phyloP scores from a whole-genome alignment of 2,329 filamentous ascomycete species.

The Penicillium sp. region DNA sequence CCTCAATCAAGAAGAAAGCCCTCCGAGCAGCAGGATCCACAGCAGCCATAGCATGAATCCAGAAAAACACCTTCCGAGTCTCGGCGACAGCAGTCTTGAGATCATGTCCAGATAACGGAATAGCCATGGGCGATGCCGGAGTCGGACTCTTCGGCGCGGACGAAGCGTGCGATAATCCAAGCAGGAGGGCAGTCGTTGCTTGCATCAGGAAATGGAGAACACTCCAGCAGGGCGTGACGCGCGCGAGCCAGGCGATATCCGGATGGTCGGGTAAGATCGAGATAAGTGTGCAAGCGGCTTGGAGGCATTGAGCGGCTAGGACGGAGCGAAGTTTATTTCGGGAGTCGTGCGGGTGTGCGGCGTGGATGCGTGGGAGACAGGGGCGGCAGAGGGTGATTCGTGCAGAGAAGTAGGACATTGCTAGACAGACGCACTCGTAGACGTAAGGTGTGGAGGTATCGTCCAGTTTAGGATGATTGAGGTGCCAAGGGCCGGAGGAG shows the following conservation, averaged over 20 bases:
- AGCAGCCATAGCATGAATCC: constrained; percentile 36
- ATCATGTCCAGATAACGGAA: constrained; percentile 23
- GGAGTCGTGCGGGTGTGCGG: background rate
- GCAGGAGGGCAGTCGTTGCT: constrained; percentile 40
- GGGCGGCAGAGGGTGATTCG: constrained; percentile 43
- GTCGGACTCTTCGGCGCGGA: background rate
- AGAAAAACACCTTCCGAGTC: constrained; percentile 38
- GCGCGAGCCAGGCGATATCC: constrained; percentile 34
- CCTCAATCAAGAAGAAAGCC: constrained; percentile 37
- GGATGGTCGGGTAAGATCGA: constrained; percentile 38
- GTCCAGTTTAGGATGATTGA: constrained; percentile 17
- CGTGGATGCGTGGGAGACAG: constrained; percentile 38
- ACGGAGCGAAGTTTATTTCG: constrained; percentile 15
- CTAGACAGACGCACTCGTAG: constrained; percentile 37
- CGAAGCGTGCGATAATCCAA: constrained; percentile 33
- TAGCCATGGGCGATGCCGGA: constrained; percentile 3
- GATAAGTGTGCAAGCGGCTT: constrained; percentile 38
- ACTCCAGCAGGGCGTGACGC: constrained; percentile 42
- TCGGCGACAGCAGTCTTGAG: constrained; percentile 24
- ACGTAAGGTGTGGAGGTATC: constrained; percentile 14
- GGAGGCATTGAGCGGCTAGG: constrained; percentile 38
- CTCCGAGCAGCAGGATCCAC: constrained; percentile 32
- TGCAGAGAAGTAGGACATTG: constrained; percentile 43
- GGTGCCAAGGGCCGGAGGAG: constrained; percentile 21
- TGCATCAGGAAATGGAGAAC: constrained; percentile 47